A percentile compares a stretch with the other conserved stretches of the same genome.
These are phyloP conservation scores for Andrographis paniculata DNA, from an alignment of 305 asterid species.

Conservation along the genomic window DNA sequence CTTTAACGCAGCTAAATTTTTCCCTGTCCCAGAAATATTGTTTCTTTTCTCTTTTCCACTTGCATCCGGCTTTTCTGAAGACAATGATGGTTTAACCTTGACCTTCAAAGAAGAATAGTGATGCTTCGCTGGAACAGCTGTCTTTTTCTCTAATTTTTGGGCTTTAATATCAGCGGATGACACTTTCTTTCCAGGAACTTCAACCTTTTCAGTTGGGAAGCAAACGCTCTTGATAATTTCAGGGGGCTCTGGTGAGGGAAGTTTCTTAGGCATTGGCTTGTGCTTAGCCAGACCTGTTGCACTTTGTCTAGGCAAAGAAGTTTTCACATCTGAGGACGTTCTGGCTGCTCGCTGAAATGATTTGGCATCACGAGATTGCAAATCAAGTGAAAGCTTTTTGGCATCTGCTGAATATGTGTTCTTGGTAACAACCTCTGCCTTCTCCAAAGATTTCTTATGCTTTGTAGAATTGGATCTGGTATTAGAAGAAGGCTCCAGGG, in stretches of 20 bases:
- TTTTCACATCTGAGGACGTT: conserved; percentile 17
- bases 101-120: conserved; percentile 13
- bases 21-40: conserved; percentile 7
- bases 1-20: conserved; percentile 12
- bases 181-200: conserved; percentile 27
- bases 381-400: conserved; percentile 14
- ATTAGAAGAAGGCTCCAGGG: background rate
- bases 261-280: conserved; percentile 21
- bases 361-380: conserved; percentile 22
- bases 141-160: conserved; percentile 21
- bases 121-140: conserved; percentile 13
- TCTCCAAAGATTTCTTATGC: conserved; percentile 21
- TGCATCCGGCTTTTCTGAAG: conserved; percentile 19
- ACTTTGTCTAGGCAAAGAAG: conserved; percentile 11
- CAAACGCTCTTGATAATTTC: conserved; percentile 30
- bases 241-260: conserved; percentile 22
- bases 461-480: conserved; percentile 8
- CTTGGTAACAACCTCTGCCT: conserved; percentile 17
- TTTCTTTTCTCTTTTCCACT: conserved; percentile 19
- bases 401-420: conserved; percentile 15
- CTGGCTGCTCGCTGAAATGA: conserved; percentile 19
- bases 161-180: conserved; percentile 18
- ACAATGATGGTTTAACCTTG: conserved; percentile 17
- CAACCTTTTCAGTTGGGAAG: conserved; percentile 33
- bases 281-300: conserved; percentile 15